Percentiles rank a stretch among this genome's conserved stretches.
phyloP scores from a whole-genome alignment of 352 stramenopile species.

The Phytopythium vexans region DNA sequence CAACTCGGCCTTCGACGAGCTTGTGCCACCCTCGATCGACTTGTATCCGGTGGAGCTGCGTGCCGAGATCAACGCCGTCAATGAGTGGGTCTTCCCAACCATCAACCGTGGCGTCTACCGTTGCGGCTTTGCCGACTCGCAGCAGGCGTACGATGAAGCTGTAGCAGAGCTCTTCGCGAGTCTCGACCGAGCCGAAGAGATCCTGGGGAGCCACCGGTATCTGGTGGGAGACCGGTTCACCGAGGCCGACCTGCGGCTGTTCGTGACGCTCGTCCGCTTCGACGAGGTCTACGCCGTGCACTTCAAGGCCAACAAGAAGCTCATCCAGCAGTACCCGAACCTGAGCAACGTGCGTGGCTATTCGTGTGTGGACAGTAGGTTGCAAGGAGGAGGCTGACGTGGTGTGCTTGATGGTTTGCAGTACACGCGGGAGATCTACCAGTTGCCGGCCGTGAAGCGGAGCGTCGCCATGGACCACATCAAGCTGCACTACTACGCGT shows the following conservation, averaged over 20 bases:
- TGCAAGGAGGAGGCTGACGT: neutral
- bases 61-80: constrained; percentile 78
- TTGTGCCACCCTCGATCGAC: constrained; percentile 75
- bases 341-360: constrained; percentile 57
- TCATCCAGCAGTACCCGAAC: constrained; percentile 79
- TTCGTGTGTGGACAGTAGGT: constrained; percentile 6
- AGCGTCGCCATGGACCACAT: constrained; percentile 48
- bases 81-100: constrained; percentile 89
- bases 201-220: constrained; percentile 70
- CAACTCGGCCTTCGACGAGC: constrained; percentile 89
- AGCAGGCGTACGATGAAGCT: constrained; percentile 87
- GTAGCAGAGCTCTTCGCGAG: constrained; percentile 78
- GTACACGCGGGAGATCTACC: constrained; percentile 49
- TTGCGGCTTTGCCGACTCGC: constrained; percentile 46
- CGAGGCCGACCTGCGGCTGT: constrained; percentile 89
- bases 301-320: constrained; percentile 83
- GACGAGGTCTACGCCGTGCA: constrained; percentile 90
- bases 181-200: constrained; percentile 82
- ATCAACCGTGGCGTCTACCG: constrained; percentile 93
- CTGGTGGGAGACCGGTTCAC: constrained; percentile 70
- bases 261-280: constrained; percentile 92
- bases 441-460: constrained; percentile 32
- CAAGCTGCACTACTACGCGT: constrained; percentile 50
- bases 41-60: constrained; percentile 83
- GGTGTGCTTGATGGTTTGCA: constrained; percentile 6